These are phyloP conservation scores for Maudiozyma pseudohumilis DNA, from an alignment of 805 yeast species.

Conservation along the genomic window DNA sequence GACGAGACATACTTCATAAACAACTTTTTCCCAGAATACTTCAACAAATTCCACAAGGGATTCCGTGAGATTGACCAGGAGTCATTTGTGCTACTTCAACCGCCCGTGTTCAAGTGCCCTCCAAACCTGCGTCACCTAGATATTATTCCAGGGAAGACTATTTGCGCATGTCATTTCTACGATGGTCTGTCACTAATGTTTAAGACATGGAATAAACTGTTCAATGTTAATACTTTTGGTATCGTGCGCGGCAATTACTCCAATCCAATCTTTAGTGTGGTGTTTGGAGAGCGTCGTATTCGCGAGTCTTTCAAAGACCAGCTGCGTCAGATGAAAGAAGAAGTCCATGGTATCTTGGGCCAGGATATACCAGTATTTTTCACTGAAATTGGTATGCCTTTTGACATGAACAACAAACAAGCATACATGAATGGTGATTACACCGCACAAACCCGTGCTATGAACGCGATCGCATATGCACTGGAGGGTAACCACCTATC, in stretches of 20 bases:
- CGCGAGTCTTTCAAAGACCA: constrained; percentile 64
- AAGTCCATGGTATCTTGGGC: constrained; percentile 57
- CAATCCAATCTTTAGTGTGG: constrained; percentile 65
- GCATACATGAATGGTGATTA: constrained; percentile 63
- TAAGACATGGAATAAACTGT: constrained; percentile 73
- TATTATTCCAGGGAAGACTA: constrained; percentile 52
- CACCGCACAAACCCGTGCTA: constrained; percentile 64
- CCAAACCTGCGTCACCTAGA: constrained; percentile 49
- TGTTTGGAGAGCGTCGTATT: constrained; percentile 72
- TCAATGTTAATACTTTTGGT: constrained; percentile 85
- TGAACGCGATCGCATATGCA: constrained; percentile 74
- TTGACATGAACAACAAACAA: constrained; percentile 77
- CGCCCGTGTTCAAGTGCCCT: constrained; percentile 73
- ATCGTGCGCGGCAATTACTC: constrained; percentile 68
- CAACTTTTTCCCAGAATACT: constrained; percentile 53
- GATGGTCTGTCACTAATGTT: constrained; percentile 92
- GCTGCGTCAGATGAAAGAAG: constrained; percentile 53
- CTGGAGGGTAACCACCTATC: constrained; percentile 64
- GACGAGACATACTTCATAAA: constrained; percentile 53
- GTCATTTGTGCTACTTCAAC: constrained; percentile 57
- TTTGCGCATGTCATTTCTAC: constrained; percentile 82
- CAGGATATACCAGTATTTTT: constrained; percentile 57
- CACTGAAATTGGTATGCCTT: constrained; percentile 97
- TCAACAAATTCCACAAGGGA: constrained; percentile 38
- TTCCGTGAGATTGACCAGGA: constrained; percentile 40